Base-by-base conservation (phyloP, 768 basidiomycete genomes). In the Wakefieldia striispora region DNA sequence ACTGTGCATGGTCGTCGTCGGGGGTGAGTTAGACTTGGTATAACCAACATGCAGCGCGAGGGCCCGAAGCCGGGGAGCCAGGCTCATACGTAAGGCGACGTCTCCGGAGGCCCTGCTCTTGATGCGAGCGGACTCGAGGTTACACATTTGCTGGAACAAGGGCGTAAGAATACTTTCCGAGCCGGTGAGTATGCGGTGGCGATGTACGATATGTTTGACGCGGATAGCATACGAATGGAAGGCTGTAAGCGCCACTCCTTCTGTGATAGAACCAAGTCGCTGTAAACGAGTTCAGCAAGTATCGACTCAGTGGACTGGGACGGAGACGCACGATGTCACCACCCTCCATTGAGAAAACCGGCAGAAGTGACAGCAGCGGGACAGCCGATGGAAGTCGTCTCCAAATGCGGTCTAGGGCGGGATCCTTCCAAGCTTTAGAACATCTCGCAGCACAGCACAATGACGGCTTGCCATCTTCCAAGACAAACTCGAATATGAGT, bases 381-480 rank as follows among this genome's bases (percentile, higher is more conserved):
- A 54, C 54, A 14, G 74, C 60, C 20, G 75, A 77, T 23, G 68
- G 55, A 20, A 80, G 59, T 27, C 65, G 66, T 49, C 63, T 56
- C 78, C 78, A 81, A 14, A 78, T 49, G 26, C 64, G 56, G 58
- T 81, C 77, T 14, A 80, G 51, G 14, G 78, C 75, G 26, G 77
- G 78, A 27, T 74, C 72, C 39, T 65, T 72, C 77, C 78, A 81
- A 23, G 75, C 65, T 59, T 55, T 67, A 57, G 76, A 80, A 34
- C 64, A 71, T 49, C 70, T 70, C 2, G 76, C 74, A n/a, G 66
- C 60, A 29, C 53, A 56, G 36, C 66, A 61, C 14, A 81, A 69
- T 12, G 69, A 60, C 13, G 43, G 20, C 36, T 57, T 61, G 17
- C 63, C 62, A 36, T 66, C 47, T 35, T 69, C 62, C 29, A 66